These are phyloP conservation scores for Neurospora sp. DNA, from an alignment of 2,329 filamentous ascomycete genomes.

Conservation along the genomic window DNA sequence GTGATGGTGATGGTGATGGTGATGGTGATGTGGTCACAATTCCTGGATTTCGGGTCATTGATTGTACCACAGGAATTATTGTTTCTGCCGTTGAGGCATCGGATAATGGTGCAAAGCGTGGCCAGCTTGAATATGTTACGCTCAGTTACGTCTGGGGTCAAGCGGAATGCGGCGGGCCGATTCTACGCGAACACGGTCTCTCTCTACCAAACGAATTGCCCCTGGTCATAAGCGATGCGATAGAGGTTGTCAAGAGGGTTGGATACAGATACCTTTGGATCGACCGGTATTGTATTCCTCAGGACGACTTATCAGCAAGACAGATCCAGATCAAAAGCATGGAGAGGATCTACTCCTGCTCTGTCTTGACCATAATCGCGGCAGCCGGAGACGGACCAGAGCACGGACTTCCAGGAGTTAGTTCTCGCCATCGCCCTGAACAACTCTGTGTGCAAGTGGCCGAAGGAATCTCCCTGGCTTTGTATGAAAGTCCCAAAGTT, in stretches of 20 bases:
- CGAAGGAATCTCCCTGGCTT: not conserved
- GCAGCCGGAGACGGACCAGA: slow-evolving; percentile 23
- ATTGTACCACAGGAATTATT: not conserved
- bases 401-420: slow-evolving; percentile 26
- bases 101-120: too few species aligned
- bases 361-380: slow-evolving; percentile 1
- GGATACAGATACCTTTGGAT: slow-evolving; percentile 17
- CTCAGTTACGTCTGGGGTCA: slow-evolving; percentile 5
- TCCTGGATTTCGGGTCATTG: not conserved
- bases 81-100: not conserved
- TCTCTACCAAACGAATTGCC: slow-evolving; percentile 2
- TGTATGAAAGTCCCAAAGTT: not conserved
- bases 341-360: slow-evolving; percentile 7
- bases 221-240: slow-evolving; percentile 11
- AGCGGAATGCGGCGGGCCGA: not conserved
- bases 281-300: slow-evolving; percentile 17
- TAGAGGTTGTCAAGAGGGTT: slow-evolving; percentile 6
- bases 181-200: not conserved
- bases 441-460: not conserved
- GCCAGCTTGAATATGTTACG: not conserved
- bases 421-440: not conserved
- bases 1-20: not conserved
- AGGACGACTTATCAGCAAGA: slow-evolving; percentile 10
- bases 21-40: not conserved
- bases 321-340: slow-evolving; percentile 5